Conservation (phyloP, 176 grass and related monocot genomes). For the Aegilops tauschii region DNA sequence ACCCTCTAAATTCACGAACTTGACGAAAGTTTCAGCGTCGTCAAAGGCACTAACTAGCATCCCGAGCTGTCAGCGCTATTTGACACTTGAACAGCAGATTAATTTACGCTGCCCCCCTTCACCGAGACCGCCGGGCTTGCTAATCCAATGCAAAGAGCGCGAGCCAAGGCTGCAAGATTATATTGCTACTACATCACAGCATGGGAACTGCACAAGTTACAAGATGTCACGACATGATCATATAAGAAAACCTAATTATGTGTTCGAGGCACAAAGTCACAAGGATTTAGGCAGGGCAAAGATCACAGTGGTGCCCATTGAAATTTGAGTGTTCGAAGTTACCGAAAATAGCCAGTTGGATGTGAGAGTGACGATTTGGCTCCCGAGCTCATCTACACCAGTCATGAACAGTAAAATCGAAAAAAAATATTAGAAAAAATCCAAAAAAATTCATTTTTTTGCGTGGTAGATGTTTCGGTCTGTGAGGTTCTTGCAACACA, state of each 20-base stretch:
- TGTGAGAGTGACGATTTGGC: no score
- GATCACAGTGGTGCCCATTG: neutral
- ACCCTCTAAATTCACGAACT: neutral
- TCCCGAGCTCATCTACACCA: no score
- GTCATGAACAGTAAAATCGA: no score
- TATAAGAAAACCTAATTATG: neutral
- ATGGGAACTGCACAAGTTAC: neutral
- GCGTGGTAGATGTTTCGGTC: no score
- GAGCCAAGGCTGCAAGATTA: neutral
- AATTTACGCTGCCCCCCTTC: neutral
- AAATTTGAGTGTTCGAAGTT: neutral
- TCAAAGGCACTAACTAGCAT: neutral
- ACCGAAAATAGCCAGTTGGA: neutral
- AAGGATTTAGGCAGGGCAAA: neutral
- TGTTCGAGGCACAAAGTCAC: neutral
- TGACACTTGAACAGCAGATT: neutral
- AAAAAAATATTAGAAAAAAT: no score
- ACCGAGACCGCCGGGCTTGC: neutral
- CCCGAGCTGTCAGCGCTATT: neutral
- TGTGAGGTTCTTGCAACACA: no score
- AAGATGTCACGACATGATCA: neutral
- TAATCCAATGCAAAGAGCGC: neutral
- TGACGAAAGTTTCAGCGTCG: conserved; percentile 21
- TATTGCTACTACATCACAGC: neutral
- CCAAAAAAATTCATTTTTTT: no score